These are phyloP conservation scores for Lumnitzera racemosa DNA, from an alignment of 345 rosid genomes.

Conservation along the genomic window DNA sequence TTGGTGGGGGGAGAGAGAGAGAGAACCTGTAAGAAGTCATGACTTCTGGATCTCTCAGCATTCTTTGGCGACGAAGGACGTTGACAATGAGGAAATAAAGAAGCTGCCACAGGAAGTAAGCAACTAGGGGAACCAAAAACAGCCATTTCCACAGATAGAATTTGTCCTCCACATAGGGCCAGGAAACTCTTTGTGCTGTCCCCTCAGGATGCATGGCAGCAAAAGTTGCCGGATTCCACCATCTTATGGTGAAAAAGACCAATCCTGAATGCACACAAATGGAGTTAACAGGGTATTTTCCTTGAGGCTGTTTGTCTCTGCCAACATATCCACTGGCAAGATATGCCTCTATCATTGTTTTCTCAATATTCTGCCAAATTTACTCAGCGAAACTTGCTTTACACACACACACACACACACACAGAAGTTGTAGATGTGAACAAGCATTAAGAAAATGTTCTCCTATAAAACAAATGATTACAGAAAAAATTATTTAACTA, in stretches of 20 bases:
- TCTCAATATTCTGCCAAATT: no score
- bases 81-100: slow-evolving; percentile 87
- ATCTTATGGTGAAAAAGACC: slow-evolving; percentile 89
- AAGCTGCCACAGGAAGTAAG: slow-evolving; percentile 82
- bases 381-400: no score
- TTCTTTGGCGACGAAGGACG: slow-evolving; percentile 84
- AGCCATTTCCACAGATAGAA: slow-evolving; percentile 76
- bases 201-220: slow-evolving; percentile 92
- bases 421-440: no score
- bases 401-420: no score
- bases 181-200: slow-evolving; percentile 47
- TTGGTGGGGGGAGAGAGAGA: background rate
- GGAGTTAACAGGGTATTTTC: no score
- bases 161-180: slow-evolving; percentile 89
- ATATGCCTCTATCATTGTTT: no score
- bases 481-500: no score
- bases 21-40: slow-evolving; percentile 93
- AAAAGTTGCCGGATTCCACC: slow-evolving; percentile 95
- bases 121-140: slow-evolving; percentile 77
- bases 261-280: slow-evolving; percentile 45
- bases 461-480: no score
- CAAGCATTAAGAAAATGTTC: no score
- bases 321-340: no score
- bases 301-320: no score
- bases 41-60: slow-evolving; percentile 94